Conservation (phyloP, 2,329 filamentous ascomycete species). For the Alternaria panax region DNA sequence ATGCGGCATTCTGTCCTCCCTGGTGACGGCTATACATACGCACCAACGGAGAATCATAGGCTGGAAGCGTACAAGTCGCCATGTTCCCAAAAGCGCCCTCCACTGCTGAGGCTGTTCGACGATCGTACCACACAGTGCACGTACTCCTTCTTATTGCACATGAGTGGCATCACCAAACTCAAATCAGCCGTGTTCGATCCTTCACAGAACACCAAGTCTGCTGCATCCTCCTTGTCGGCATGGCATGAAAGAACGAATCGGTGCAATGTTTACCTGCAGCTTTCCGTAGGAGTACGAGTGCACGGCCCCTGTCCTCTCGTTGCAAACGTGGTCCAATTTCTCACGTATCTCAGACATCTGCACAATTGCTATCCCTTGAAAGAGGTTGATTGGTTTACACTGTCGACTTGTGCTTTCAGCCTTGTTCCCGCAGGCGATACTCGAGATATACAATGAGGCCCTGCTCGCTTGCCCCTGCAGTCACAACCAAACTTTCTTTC, state of each 20-base stretch:
- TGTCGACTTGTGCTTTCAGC: constrained; percentile 26
- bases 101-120: background rate
- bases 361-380: constrained; percentile 16
- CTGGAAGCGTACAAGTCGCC: background rate
- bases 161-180: constrained; percentile 16
- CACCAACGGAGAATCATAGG: background rate
- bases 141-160: constrained; percentile 10
- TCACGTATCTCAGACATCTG: constrained; percentile 23
- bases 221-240: constrained; percentile 24
- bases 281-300: constrained; percentile 39
- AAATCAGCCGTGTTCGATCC: constrained; percentile 18
- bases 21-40: background rate
- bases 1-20: background rate
- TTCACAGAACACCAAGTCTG: constrained; percentile 6
- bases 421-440: constrained; percentile 27
- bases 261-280: constrained; percentile 40
- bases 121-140: constrained; percentile 7
- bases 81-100: background rate
- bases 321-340: constrained; percentile 46
- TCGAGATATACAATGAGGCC: constrained; percentile 29
- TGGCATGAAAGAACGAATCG: constrained; percentile 34
- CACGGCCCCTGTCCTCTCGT: constrained; percentile 36
- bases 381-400: constrained; percentile 25
- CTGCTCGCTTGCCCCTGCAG: constrained; percentile 1
- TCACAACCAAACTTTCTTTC: background rate